Evolutionary conservation across 1,139 yeast species (phyloP).

Genomic region (Debaryomyces sp.): DNA sequence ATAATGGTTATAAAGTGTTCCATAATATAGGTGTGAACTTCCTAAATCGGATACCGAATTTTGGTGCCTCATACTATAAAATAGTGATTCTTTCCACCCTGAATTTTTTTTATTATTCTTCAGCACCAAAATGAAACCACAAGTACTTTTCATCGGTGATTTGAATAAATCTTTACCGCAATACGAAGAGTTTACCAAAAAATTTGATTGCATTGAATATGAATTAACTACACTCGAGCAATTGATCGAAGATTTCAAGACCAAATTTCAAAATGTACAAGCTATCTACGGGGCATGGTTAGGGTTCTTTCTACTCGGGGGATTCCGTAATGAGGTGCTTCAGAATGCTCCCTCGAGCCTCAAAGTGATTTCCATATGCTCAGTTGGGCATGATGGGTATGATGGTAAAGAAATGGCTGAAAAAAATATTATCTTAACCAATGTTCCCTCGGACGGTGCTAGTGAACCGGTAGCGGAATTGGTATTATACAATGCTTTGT

Average conservation of each 20-base stretch:
- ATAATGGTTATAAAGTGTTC: background rate
- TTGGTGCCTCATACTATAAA: background rate
- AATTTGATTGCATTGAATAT: conserved; percentile 49
- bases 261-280: conserved; percentile 40
- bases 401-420: conserved; percentile 45
- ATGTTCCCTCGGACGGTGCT: conserved; percentile 64
- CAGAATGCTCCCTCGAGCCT: conserved; percentile 54
- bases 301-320: conserved; percentile 54
- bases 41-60: conserved; percentile 3
- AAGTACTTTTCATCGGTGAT: conserved; percentile 51
- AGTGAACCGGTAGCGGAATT: conserved; percentile 80
- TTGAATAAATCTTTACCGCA: conserved; percentile 40
- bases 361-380: conserved; percentile 62
- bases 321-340: conserved; percentile 49
- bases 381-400: conserved; percentile 71
- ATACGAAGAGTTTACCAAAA: conserved; percentile 35
- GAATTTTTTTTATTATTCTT: background rate
- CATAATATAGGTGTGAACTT: background rate
- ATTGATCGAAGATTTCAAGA: conserved; percentile 38
- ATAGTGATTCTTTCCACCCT: background rate
- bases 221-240: conserved; percentile 42
- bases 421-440: conserved; percentile 58
- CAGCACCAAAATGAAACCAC: conserved; percentile 20
- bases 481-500: conserved; percentile 61
- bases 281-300: conserved; percentile 71